Percentiles rank a stretch among this genome's conserved stretches.
These are phyloP conservation scores for Cyclotella atomus DNA, from an alignment of 108 stramenopile species.

Conservation along the genomic window DNA sequence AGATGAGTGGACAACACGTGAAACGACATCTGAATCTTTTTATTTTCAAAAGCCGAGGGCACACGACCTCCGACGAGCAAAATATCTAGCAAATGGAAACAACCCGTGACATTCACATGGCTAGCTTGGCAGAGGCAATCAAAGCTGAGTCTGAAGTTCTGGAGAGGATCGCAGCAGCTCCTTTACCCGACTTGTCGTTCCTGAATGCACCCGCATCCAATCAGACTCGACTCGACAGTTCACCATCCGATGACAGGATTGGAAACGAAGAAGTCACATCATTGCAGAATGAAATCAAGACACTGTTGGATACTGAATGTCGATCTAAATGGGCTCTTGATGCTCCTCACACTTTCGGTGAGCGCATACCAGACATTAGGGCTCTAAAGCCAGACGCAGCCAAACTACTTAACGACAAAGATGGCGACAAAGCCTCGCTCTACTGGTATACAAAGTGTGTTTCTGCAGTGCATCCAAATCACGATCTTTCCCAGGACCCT, in stretches of 20 bases:
- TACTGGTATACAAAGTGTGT: constrained; percentile 12
- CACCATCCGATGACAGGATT: not conserved
- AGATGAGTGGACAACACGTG: no score
- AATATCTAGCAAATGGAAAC: no score
- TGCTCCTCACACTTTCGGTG: not conserved
- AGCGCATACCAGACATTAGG: constrained; percentile 7
- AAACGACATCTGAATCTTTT: no score
- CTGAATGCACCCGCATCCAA: not conserved
- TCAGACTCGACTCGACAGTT: not conserved
- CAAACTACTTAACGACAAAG: constrained; percentile 8
- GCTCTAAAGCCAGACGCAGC: constrained; percentile 8
- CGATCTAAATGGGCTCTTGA: constrained; percentile 14
- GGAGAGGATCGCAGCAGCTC: constrained; percentile 1
- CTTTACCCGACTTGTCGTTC: not conserved
- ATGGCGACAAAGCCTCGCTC: constrained; percentile 10
- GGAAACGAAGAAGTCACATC: not conserved
- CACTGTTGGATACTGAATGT: not conserved
- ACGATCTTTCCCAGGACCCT: constrained; percentile 6
- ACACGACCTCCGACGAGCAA: no score
- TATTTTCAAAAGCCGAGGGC: no score
- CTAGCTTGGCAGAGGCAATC: not conserved
- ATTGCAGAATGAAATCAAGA: not conserved
- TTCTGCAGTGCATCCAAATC: not conserved
- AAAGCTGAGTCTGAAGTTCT: not conserved
- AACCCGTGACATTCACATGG: not conserved